Evolutionary conservation across 805 yeast species (phyloP).

Genomic region (Nakazawaea populi): DNA sequence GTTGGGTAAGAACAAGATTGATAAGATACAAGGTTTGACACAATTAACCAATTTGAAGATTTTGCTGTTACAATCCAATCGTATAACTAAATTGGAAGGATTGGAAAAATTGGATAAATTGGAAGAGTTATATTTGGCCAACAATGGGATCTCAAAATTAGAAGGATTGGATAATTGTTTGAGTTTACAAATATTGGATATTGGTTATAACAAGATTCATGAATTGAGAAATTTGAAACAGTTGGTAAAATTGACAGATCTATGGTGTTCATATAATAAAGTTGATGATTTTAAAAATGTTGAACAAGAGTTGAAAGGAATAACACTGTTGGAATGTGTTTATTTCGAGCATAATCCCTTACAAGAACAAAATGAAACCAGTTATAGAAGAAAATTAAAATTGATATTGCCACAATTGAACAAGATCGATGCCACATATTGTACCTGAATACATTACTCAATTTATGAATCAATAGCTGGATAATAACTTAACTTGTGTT

Average conservation of each 20-base stretch:
- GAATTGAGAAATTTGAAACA: slow-evolving; percentile 61
- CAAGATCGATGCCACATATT: slow-evolving; percentile 89
- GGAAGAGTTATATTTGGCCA: slow-evolving; percentile 84
- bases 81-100: slow-evolving; percentile 74
- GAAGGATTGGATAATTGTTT: slow-evolving; percentile 71
- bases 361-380: slow-evolving; percentile 64
- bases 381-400: slow-evolving; percentile 78
- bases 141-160: slow-evolving; percentile 68
- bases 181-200: slow-evolving; percentile 69
- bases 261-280: slow-evolving; percentile 87
- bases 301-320: slow-evolving; percentile 53
- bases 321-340: slow-evolving; percentile 73
- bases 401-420: slow-evolving; percentile 62
- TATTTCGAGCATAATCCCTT: slow-evolving; percentile 93
- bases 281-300: slow-evolving; percentile 65
- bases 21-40: slow-evolving; percentile 55
- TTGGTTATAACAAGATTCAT: slow-evolving; percentile 67
- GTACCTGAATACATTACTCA: not conserved
- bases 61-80: slow-evolving; percentile 84
- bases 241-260: slow-evolving; percentile 69
- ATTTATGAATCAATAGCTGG: too few relatives aligned
- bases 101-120: slow-evolving; percentile 63
- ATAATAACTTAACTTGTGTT: too few relatives aligned
- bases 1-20: slow-evolving; percentile 85
- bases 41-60: slow-evolving; percentile 59